Evolutionary conservation across 2,329 filamentous ascomycete genomes (phyloP), one percentile per base, ranked within the genome.

Genomic region (Penicillium sp.): DNA sequence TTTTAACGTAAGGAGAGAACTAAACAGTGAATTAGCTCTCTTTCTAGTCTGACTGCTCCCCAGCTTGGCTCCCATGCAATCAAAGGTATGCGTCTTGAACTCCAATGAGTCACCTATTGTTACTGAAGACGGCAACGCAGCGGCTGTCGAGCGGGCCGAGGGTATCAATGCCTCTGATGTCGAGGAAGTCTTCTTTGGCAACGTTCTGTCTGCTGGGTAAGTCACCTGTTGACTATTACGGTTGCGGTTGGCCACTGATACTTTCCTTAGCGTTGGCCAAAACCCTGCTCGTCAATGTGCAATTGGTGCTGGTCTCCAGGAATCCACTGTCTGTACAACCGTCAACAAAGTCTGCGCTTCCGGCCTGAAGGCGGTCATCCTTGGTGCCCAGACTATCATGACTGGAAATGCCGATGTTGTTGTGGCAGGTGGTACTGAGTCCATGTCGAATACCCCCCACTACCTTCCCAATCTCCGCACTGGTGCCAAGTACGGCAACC

Each of bases 271-370:
- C 68, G 79, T 97, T 57, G 93, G 93, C 51, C 93, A 98, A 73
- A 94, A 94, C 64, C 93, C 94, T 53, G 90, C 93, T 56, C 84
- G 93, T 61, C 93, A 98, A 75, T 94, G 87, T 70, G 88, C 90
- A 58, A 79, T 98, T 61, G 81, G 83, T 58, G 93, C 88, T 60
- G 93, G 93, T 48, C 86, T 98, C 51, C 73, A 81, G 39, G 78
- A 94, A 50, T 78, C 79, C 39, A 86, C 86, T 51, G 80, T 94
- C 56, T 86, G 84, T 72, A 98, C 93, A 31, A 94, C 90, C 36
- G 81, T 98, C 63, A 98, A 98, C 84, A 98, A 98, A 77, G 93
- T 98, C 65, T 98, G 93, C 79, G 93, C 93, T 51, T 96, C 90
- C 7, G 84, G 85, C 30, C 75, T 96, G 65, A 98, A 98, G 77